Evolutionary conservation across 2,329 filamentous ascomycete species (phyloP).

Genomic region (Fusarium sp.): DNA sequence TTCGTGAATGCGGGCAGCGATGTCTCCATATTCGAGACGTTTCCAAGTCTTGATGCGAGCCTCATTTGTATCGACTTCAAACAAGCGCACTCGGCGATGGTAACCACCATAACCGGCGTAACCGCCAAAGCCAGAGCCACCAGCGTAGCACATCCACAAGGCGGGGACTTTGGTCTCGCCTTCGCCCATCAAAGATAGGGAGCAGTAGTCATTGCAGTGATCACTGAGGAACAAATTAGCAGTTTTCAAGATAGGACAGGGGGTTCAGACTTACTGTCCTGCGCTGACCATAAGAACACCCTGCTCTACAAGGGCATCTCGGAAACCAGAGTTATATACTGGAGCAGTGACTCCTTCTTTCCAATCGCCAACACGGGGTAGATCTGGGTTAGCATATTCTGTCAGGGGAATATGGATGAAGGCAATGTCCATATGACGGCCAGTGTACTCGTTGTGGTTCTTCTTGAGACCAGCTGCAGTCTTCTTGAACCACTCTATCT

Average conservation of each 20-base stretch:
- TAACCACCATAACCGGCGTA: constrained; percentile 93
- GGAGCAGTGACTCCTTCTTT: constrained; percentile 89
- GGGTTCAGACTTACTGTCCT: constrained; percentile 77
- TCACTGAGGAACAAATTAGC: constrained; percentile 64
- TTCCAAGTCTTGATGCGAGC: constrained; percentile 94
- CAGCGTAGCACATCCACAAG: constrained; percentile 98
- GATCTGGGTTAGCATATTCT: constrained; percentile 77
- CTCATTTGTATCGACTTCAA: constrained; percentile 92
- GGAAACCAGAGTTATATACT: constrained; percentile 91
- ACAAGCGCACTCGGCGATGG: constrained; percentile 85
- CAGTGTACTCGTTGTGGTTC: constrained; percentile 85
- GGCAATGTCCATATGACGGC: constrained; percentile 93
- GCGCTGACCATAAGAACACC: constrained; percentile 89
- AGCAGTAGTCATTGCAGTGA: constrained; percentile 97
- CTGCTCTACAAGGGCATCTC: constrained; percentile 86
- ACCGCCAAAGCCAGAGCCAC: constrained; percentile 90
- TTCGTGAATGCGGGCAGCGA: constrained; percentile 67
- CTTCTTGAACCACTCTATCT: constrained; percentile 93
- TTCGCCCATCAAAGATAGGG: constrained; percentile 66
- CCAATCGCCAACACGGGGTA: constrained; percentile 75
- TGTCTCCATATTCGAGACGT: constrained; percentile 78
- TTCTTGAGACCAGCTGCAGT: constrained; percentile 81
- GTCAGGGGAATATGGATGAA: constrained; percentile 98
- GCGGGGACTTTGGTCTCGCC: constrained; percentile 68
- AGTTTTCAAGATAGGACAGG: neutral